Percentiles rank a stretch among this genome's conserved stretches.
Evolutionary conservation across 2,329 filamentous ascomycete species (phyloP).

Genomic region (Drechmeria coniospora): DNA sequence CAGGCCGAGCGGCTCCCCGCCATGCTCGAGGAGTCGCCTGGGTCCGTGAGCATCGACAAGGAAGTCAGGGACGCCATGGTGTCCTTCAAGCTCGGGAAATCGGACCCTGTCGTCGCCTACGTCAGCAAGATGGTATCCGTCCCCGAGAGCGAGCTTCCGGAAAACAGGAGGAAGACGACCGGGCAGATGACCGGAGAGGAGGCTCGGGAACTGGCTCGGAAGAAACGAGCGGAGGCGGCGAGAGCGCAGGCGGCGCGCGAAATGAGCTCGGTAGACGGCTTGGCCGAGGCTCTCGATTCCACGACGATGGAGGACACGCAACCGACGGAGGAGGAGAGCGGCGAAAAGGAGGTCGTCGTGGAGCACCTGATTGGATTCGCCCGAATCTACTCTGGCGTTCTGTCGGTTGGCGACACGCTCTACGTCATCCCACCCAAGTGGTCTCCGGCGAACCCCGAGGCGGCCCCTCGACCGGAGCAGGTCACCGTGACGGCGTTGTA

Average conservation of each 20-base stretch:
- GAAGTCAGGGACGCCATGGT: slow-evolving; percentile 67
- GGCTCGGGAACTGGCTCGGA: slow-evolving; percentile 71
- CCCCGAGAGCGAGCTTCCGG: slow-evolving; percentile 77
- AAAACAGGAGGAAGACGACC: slow-evolving; percentile 55
- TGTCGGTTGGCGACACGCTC: slow-evolving; percentile 78
- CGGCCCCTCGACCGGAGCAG: slow-evolving; percentile 59
- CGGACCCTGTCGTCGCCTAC: slow-evolving; percentile 77
- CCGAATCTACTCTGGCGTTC: slow-evolving; percentile 76
- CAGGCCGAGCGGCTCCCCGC: slow-evolving; percentile 69
- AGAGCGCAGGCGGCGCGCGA: slow-evolving; percentile 50
- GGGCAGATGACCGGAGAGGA: slow-evolving; percentile 76
- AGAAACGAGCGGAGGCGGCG: slow-evolving; percentile 79
- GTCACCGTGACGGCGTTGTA: slow-evolving; percentile 80
- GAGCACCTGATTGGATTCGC: slow-evolving; percentile 94
- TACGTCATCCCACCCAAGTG: slow-evolving; percentile 92
- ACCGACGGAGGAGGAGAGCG: slow-evolving; percentile 24
- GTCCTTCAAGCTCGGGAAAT: slow-evolving; percentile 53
- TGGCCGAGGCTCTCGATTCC: slow-evolving; percentile 45
- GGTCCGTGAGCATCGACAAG: slow-evolving; percentile 52
- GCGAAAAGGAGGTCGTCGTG: slow-evolving; percentile 49
- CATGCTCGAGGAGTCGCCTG: slow-evolving; percentile 67
- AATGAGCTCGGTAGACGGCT: slow-evolving; percentile 33
- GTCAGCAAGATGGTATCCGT: slow-evolving; percentile 98
- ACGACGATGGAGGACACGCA: slow-evolving; percentile 43
- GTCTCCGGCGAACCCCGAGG: slow-evolving; percentile 61